phyloP scores from a whole-genome alignment of 805 yeast species.

The Kuraishia piskuri region DNA sequence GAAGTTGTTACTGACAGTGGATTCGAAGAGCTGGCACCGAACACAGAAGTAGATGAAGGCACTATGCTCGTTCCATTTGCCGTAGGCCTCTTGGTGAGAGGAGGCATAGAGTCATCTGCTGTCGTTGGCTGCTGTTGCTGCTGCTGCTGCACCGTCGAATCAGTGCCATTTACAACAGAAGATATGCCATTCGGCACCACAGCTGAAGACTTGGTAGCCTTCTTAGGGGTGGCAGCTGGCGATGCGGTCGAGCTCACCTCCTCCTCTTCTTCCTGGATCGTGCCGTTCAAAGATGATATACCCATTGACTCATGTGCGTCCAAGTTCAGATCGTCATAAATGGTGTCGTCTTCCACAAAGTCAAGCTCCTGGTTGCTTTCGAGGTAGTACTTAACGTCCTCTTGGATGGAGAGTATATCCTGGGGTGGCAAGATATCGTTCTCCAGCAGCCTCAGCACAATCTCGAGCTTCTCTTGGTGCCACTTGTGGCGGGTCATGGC shows the following conservation, averaged over 20 bases:
- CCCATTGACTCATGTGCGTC: slow-evolving; percentile 33
- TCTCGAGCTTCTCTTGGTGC: slow-evolving; percentile 75
- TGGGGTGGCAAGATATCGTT: slow-evolving; percentile 74
- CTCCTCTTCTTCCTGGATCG: slow-evolving; percentile 1
- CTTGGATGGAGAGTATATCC: slow-evolving; percentile 65
- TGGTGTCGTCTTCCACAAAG: slow-evolving; percentile 88
- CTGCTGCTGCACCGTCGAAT: not conserved
- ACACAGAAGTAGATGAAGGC: slow-evolving; percentile 5
- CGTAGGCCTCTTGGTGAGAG: slow-evolving; percentile 2
- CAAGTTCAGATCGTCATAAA: slow-evolving; percentile 81
- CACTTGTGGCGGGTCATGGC: slow-evolving; percentile 65
- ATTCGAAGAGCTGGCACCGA: slow-evolving; percentile 4
- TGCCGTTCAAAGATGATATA: slow-evolving; percentile 8
- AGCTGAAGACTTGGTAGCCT: not conserved
- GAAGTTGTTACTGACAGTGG: slow-evolving; percentile 11
- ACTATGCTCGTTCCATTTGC: not conserved
- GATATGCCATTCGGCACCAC: not conserved
- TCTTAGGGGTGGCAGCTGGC: not conserved
- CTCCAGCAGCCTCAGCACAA: slow-evolving; percentile 64
- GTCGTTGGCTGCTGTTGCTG: not conserved
- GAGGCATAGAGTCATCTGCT: not conserved
- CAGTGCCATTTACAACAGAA: not conserved
- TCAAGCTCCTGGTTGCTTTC: slow-evolving; percentile 92
- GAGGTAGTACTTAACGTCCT: slow-evolving; percentile 86
- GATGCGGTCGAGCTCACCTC: not conserved